phyloP scores from a whole-genome alignment of 805 yeast genomes.

The Schwanniomyces polymorphus region DNA sequence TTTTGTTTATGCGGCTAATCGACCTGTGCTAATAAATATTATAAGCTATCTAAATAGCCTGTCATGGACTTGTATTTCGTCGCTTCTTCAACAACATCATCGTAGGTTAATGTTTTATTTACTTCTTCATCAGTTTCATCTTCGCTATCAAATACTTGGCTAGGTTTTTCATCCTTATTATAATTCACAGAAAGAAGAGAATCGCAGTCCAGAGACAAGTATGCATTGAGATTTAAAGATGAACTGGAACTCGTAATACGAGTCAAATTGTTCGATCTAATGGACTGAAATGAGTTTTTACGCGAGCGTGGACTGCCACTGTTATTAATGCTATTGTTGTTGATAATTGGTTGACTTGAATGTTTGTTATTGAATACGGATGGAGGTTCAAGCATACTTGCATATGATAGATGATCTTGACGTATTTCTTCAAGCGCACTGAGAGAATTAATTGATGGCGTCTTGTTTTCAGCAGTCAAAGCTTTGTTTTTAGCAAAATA shows the following conservation, averaged over 20 bases:
- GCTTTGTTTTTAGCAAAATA: conserved; percentile 29
- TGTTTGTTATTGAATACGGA: conserved; percentile 24
- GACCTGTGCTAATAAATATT: background rate
- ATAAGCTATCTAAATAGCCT: conserved; percentile 12
- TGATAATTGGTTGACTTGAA: conserved; percentile 4
- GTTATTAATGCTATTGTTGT: conserved; percentile 1
- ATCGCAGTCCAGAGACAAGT: conserved; percentile 35
- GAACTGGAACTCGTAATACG: conserved; percentile 41
- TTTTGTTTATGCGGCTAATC: background rate
- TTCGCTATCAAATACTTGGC: background rate
- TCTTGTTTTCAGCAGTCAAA: conserved; percentile 2
- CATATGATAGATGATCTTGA: conserved; percentile 4
- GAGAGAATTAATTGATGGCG: conserved; percentile 34
- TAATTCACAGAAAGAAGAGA: conserved; percentile 4
- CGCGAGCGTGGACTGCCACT: conserved; percentile 14
- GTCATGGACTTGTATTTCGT: conserved; percentile 12
- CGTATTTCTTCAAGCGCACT: conserved; percentile 17
- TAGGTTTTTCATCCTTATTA: background rate
- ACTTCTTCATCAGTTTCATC: conserved; percentile 7
- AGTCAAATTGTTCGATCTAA: conserved; percentile 21
- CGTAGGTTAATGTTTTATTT: conserved; percentile 11
- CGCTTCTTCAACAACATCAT: conserved; percentile 9
- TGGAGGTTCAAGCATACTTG: conserved; percentile 39
- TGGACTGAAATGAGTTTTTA: conserved; percentile 26
- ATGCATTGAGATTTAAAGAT: conserved; percentile 42